These are phyloP conservation scores for Tylopilus rubrobrunneus DNA, from an alignment of 768 basidiomycete species.

Conservation along the genomic window DNA sequence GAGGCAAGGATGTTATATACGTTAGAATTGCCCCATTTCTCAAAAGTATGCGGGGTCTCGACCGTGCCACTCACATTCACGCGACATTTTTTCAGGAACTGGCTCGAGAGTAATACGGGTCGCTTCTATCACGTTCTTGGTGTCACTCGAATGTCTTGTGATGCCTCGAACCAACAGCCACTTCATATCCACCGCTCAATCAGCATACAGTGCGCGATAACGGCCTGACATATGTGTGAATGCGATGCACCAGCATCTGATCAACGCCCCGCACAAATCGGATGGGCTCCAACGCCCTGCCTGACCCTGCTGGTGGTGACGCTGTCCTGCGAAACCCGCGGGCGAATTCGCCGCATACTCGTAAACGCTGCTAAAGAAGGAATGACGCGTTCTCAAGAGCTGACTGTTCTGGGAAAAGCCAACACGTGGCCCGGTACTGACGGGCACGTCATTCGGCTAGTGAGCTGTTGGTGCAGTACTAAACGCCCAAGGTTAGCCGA, in stretches of 20 bases:
- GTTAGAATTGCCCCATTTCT: constrained; percentile 4
- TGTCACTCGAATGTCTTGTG: constrained; percentile 25
- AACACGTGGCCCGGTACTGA: constrained; percentile 12
- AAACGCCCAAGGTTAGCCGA: constrained; percentile 15
- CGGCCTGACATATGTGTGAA: too few relatives aligned
- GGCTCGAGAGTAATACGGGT: constrained; percentile 21
- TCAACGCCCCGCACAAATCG: background rate
- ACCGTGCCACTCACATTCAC: constrained; percentile 14
- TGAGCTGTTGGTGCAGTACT: background rate
- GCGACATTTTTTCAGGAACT: constrained; percentile 21
- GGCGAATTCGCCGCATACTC: constrained; percentile 9
- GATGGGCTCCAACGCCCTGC: background rate
- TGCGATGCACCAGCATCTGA: background rate
- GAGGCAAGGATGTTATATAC: constrained; percentile 19
- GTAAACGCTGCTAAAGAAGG: constrained; percentile 13
- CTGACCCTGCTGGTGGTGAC: constrained; percentile 16
- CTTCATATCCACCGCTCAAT: background rate
- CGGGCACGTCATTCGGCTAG: background rate
- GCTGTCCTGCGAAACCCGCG: constrained; percentile 23
- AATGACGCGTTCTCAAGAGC: constrained; percentile 17
- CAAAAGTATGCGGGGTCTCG: constrained; percentile 26
- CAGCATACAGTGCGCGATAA: constrained; percentile 9
- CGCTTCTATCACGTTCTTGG: constrained; percentile 24
- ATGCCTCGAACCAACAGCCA: background rate
- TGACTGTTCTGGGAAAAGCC: constrained; percentile 17